These are phyloP conservation scores for Colletotrichum higginsianum DNA, from an alignment of 2,329 filamentous ascomycete species.

Conservation along the genomic window DNA sequence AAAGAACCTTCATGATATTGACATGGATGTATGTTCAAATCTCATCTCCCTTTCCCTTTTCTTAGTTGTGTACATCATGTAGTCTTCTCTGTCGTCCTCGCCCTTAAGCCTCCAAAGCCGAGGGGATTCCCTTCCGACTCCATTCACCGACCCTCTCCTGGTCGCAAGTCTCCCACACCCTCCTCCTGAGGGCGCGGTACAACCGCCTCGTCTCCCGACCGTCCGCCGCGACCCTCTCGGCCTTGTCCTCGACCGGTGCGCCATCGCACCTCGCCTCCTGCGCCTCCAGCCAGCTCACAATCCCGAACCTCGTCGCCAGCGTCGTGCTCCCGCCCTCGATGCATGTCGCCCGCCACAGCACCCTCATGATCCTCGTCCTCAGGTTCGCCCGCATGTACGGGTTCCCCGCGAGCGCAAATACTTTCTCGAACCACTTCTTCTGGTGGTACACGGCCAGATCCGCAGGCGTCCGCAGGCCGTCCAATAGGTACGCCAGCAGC, in stretches of 20 bases:
- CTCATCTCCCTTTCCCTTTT: background rate
- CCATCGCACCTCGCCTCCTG: slow-evolving; percentile 63
- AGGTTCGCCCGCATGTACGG: slow-evolving; percentile 73
- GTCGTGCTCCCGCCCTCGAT: slow-evolving; percentile 83
- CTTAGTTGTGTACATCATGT: slow-evolving; percentile 6
- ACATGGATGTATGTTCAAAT: background rate
- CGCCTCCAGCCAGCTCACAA: slow-evolving; percentile 81
- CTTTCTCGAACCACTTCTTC: slow-evolving; percentile 80
- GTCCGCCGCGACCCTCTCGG: background rate
- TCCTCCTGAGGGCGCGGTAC: slow-evolving; percentile 68
- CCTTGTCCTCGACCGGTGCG: background rate
- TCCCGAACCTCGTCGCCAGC: slow-evolving; percentile 82
- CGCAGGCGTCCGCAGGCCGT: slow-evolving; percentile 71
- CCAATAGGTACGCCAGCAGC: slow-evolving; percentile 80
- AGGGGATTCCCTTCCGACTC: slow-evolving; percentile 67
- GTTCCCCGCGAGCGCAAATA: slow-evolving; percentile 79
- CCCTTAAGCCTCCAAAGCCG: slow-evolving; percentile 27
- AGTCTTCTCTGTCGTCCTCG: too few relatives aligned
- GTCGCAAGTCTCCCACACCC: slow-evolving; percentile 77
- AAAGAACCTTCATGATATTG: background rate
- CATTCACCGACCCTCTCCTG: slow-evolving; percentile 75
- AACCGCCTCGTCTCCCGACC: slow-evolving; percentile 61
- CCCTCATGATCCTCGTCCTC: slow-evolving; percentile 71
- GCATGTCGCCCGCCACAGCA: slow-evolving; percentile 77
- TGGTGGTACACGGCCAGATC: slow-evolving; percentile 75